phyloP scores from a whole-genome alignment of 202 grass and related monocot species.

The Carex sylvatica region DNA sequence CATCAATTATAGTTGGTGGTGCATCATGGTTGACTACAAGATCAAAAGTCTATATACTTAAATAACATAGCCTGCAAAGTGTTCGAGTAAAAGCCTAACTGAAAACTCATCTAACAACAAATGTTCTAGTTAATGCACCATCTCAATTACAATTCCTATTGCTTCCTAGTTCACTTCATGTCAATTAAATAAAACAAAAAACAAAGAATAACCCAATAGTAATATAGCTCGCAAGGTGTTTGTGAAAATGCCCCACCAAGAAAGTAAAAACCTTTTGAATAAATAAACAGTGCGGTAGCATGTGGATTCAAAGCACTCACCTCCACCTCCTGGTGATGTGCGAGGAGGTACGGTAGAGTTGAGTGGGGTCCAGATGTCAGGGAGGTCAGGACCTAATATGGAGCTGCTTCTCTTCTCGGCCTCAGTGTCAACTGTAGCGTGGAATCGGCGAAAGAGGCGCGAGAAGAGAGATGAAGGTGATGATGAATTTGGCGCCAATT shows the following conservation, averaged over 20 bases:
- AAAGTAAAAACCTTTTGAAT: background rate
- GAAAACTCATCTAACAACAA: no score
- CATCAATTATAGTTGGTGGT: slow-evolving; percentile 58
- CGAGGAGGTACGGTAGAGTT: no score
- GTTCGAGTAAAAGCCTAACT: no score
- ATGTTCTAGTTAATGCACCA: background rate
- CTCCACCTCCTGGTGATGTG: no score
- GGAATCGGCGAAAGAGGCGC: background rate
- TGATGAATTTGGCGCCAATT: background rate
- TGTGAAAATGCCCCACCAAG: background rate
- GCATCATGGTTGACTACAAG: slow-evolving; percentile 36
- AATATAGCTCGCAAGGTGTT: no score
- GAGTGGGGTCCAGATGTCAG: slow-evolving; percentile 38
- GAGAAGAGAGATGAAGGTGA: slow-evolving; percentile 7
- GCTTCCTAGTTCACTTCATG: background rate
- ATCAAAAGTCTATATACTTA: slow-evolving; percentile 9
- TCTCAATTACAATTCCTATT: background rate
- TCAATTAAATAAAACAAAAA: background rate
- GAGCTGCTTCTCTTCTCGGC: slow-evolving; percentile 12
- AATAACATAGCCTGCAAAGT: background rate
- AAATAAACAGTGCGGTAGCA: no score
- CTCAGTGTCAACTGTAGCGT: background rate
- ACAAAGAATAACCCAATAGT: no score
- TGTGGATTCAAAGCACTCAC: no score
- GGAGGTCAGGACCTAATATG: slow-evolving; percentile 57